These are phyloP conservation scores for Fusarium metavorans DNA, from an alignment of 2,329 filamentous ascomycete species.

Conservation along the genomic window DNA sequence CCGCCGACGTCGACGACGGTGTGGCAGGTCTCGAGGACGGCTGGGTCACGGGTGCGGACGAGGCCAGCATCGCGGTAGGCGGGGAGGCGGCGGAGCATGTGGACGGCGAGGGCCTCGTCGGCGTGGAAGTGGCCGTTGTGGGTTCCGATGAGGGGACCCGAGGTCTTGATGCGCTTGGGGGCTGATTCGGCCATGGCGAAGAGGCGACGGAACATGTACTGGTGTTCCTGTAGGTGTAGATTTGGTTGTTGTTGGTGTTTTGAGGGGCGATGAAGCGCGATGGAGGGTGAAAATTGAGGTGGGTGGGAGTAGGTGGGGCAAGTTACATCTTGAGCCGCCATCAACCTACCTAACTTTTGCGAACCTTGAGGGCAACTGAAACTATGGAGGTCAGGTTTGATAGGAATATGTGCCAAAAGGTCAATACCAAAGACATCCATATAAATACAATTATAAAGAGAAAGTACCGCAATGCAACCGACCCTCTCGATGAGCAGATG, in stretches of 20 bases:
- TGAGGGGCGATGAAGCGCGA: background rate
- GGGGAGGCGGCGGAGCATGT: slow-evolving; percentile 92
- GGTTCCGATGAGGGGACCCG: slow-evolving; percentile 80
- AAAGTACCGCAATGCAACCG: too few relatives aligned
- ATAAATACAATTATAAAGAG: too few relatives aligned
- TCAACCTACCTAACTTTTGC: background rate
- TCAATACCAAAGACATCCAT: too few relatives aligned
- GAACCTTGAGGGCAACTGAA: background rate
- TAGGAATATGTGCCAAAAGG: too few relatives aligned
- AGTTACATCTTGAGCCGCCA: too few relatives aligned
- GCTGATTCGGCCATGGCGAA: slow-evolving; percentile 69
- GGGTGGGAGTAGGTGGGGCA: background rate
- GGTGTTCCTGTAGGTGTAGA: background rate
- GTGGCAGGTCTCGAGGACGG: slow-evolving; percentile 83
- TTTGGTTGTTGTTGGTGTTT: slow-evolving; percentile 3
- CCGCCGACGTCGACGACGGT: slow-evolving; percentile 98
- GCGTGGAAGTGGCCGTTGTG: slow-evolving; percentile 99
- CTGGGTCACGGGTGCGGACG: slow-evolving; percentile 88
- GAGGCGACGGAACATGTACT: slow-evolving; percentile 50
- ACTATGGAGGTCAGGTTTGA: too few relatives aligned
- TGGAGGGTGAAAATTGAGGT: slow-evolving; percentile 1
- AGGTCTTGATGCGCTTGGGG: slow-evolving; percentile 87
- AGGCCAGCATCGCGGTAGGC: slow-evolving; percentile 80
- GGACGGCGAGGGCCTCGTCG: slow-evolving; percentile 96
- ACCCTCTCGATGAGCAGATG: too few relatives aligned